These are phyloP conservation scores for Penstemon newberryi DNA, from an alignment of 257 asterid genomes.

Conservation along the genomic window DNA sequence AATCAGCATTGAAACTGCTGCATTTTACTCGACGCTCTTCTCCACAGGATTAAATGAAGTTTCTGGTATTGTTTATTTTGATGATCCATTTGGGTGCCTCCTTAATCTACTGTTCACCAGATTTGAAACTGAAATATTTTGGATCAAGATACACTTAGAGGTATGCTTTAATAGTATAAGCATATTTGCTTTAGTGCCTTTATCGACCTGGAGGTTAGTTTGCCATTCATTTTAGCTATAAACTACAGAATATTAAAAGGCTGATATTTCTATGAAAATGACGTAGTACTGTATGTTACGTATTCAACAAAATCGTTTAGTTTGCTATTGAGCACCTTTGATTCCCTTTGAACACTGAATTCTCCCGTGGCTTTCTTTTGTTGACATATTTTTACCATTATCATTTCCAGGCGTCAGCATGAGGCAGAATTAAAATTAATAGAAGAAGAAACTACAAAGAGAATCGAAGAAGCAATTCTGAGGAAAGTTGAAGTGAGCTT, in stretches of 20 bases:
- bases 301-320: constrained; percentile 19
- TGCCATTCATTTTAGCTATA: constrained; percentile 61
- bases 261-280: constrained; percentile 30
- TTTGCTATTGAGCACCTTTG: constrained; percentile 27
- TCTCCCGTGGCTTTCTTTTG: constrained; percentile 22
- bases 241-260: constrained; percentile 34
- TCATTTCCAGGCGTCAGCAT: constrained; percentile 68
- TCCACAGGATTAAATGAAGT: constrained; percentile 84
- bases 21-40: constrained; percentile 63
- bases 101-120: constrained; percentile 81
- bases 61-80: constrained; percentile 78
- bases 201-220: constrained; percentile 87
- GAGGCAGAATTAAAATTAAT: constrained; percentile 87
- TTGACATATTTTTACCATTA: constrained; percentile 33
- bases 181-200: constrained; percentile 67
- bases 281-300: constrained; percentile 19
- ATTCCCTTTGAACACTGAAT: constrained; percentile 20
- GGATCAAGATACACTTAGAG: constrained; percentile 94
- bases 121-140: constrained; percentile 86
- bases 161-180: constrained; percentile 85
- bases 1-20: constrained; percentile 43
- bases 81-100: constrained; percentile 79
- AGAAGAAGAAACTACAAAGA: constrained; percentile 93
- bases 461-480: constrained; percentile 73
- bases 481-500: constrained; percentile 80